Evolutionary conservation across 257 asterid species (phyloP).

Genomic region (Ajuga chamaepitys): DNA sequence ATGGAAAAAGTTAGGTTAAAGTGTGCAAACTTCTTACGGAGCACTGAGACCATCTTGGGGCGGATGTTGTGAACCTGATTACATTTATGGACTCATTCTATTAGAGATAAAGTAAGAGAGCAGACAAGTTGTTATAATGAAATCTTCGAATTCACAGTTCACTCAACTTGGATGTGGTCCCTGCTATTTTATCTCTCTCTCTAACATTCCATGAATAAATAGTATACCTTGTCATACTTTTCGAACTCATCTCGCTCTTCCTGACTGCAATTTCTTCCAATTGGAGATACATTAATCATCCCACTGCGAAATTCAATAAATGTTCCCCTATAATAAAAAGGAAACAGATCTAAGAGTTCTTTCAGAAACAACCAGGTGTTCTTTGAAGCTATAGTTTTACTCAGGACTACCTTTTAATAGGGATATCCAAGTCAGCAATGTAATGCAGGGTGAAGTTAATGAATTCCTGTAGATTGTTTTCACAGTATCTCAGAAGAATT

Average conservation of each 20-base stretch:
- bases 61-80: slow-evolving; percentile 76
- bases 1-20: slow-evolving; percentile 74
- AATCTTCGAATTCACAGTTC: slow-evolving; percentile 2
- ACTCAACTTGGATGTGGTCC: neutral
- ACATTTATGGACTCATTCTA: slow-evolving; percentile 11
- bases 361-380: neutral
- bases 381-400: slow-evolving; percentile 17
- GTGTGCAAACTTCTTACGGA: slow-evolving; percentile 78
- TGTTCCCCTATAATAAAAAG: slow-evolving; percentile 62
- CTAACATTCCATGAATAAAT: neutral
- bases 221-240: slow-evolving; percentile 83
- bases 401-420: slow-evolving; percentile 67
- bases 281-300: slow-evolving; percentile 94
- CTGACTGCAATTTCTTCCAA: slow-evolving; percentile 98
- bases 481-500: slow-evolving; percentile 15
- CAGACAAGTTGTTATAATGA: neutral
- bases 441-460: slow-evolving; percentile 89
- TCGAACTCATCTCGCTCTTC: slow-evolving; percentile 96
- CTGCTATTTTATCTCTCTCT: neutral
- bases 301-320: slow-evolving; percentile 96
- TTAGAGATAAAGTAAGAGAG: slow-evolving; percentile 3
- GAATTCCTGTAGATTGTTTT: slow-evolving; percentile 60
- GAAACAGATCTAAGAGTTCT: slow-evolving; percentile 13
- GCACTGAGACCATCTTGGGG: slow-evolving; percentile 72
- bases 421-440: slow-evolving; percentile 95